A percentile compares a stretch with the other conserved stretches of the same genome.
phyloP scores from a whole-genome alignment of 768 basidiomycete species.

The Serendipita vermifera region DNA sequence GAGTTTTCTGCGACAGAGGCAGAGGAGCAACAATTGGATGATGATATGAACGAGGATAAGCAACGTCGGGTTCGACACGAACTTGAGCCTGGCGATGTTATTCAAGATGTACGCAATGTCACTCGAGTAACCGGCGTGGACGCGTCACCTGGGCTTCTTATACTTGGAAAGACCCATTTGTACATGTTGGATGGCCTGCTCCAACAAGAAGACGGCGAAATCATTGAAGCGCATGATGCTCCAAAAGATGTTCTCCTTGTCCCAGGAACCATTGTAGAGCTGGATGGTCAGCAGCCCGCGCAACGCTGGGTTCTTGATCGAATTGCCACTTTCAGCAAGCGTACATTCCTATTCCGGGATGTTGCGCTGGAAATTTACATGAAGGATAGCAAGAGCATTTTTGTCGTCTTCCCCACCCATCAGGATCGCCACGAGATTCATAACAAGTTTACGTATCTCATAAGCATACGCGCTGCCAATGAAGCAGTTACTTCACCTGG shows the following conservation, averaged over 20 bases:
- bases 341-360: slow-evolving; percentile 80
- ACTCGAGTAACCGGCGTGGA: slow-evolving; percentile 84
- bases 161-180: slow-evolving; percentile 70
- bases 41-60: slow-evolving; percentile 79
- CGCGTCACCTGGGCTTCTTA: slow-evolving; percentile 79
- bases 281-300: slow-evolving; percentile 67
- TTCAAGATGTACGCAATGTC: slow-evolving; percentile 76
- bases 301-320: slow-evolving; percentile 76
- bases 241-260: slow-evolving; percentile 70
- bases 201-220: slow-evolving; percentile 73
- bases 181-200: slow-evolving; percentile 88
- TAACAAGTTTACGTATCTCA: slow-evolving; percentile 37
- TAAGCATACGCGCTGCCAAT: slow-evolving; percentile 25
- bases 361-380: slow-evolving; percentile 92
- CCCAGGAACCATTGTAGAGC: slow-evolving; percentile 69
- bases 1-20: slow-evolving; percentile 51
- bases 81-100: slow-evolving; percentile 77
- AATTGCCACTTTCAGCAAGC: slow-evolving; percentile 62
- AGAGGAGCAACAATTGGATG: slow-evolving; percentile 37
- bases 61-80: slow-evolving; percentile 77
- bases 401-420: slow-evolving; percentile 68
- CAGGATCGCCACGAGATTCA: slow-evolving; percentile 48
- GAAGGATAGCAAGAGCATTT: slow-evolving; percentile 76
- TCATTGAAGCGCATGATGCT: slow-evolving; percentile 78
- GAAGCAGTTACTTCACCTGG: slow-evolving; percentile 36